A percentile compares a stretch with the other conserved stretches of the same genome.
phyloP scores from a whole-genome alignment of 129 eudicot species.

The Pittosporum tobira region DNA sequence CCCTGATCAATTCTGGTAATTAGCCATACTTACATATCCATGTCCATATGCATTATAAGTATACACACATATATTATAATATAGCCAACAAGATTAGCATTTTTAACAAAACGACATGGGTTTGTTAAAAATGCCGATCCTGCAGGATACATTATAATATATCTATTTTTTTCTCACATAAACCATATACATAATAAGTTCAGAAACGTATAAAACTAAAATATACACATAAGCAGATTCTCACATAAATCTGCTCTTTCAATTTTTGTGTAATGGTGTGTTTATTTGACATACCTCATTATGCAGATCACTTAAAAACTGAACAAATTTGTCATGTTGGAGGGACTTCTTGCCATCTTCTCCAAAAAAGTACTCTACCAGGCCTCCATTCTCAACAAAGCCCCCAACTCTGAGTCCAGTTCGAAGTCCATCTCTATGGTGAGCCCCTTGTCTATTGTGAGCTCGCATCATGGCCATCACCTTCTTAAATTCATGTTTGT shows the following conservation, averaged over 20 bases:
- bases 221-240: too few relatives aligned
- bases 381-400: constrained; percentile 62
- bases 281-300: constrained; percentile 37
- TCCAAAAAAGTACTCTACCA: constrained; percentile 71
- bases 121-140: too few relatives aligned
- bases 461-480: constrained; percentile 80
- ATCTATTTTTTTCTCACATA: too few relatives aligned
- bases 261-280: not conserved
- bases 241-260: too few relatives aligned
- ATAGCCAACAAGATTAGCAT: too few relatives aligned
- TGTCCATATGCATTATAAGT: not conserved
- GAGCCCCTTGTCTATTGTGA: constrained; percentile 75
- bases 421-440: constrained; percentile 51
- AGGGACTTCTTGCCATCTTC: constrained; percentile 48
- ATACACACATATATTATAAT: too few relatives aligned
- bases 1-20: not conserved
- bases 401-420: constrained; percentile 41
- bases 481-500: constrained; percentile 63
- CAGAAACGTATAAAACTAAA: too few relatives aligned
- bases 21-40: not conserved
- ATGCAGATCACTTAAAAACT: constrained; percentile 61
- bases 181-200: too few relatives aligned
- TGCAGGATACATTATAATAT: too few relatives aligned
- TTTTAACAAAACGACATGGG: too few relatives aligned
- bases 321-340: constrained; percentile 49